Evolutionary conservation across 352 stramenopile species (phyloP), one percentile per base, ranked within the genome.

Genomic region (Blastocystis sp.): DNA sequence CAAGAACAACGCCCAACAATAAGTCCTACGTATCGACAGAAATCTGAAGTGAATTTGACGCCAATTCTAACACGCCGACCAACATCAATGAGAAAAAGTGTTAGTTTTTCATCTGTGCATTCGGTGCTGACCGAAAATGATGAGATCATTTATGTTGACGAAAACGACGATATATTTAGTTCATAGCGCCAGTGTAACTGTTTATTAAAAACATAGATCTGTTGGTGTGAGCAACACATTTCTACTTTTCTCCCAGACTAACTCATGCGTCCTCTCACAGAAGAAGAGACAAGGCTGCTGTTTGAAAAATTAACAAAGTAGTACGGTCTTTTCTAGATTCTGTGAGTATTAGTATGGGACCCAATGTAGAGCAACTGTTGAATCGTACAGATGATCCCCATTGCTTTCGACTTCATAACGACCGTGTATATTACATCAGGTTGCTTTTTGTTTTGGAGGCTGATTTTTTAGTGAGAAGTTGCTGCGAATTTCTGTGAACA

Each of bases 291-390:
- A 55, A 96, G 95, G 91, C 96, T 94, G 13, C 92, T 99, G 47
- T 99, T 98, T 91, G 94, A 98, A 90, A 98, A 98, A 93, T 93
- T 99, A 79, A 97, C 95, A 89, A 98, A 98, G 66, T 90, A 77
- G 80, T 90, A 90, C 20, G 15, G 18, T 29, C 18, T 7, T 18
- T 8, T 26, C 20, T 37, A 29, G 26, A 41, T 45, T 45, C 0
- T 61, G 82, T 79, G 37, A 89, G 23, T 29, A 26, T 50, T 90
- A 94, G 92, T 91, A 98, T 98, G 90, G 96, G 96, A 39, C 93
- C 94, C 90, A 98, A 98, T 92, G 94, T 98, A 39, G 94, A 98
- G 91, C 94, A 97, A 90, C 92, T 99, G 37, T 95, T 99, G 90
- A 98, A 98, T 91, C 93, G 96, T 59, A 95, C 92, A 23, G 96